Base-by-base conservation (phyloP, 202 grass and related monocot species). In the Saccharum hybrid region DNA sequence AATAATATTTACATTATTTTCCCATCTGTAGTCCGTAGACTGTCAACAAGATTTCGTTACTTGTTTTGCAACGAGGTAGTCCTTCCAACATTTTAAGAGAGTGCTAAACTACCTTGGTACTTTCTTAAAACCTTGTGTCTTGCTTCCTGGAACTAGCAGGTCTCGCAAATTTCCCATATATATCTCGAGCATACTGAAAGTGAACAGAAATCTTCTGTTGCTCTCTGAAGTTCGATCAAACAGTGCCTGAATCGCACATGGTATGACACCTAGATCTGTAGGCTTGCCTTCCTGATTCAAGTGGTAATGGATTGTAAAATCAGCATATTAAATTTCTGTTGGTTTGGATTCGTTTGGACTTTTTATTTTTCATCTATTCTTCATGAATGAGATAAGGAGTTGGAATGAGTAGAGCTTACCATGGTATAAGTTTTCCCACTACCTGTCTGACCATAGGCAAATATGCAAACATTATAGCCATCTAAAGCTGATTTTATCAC, bases 141-240 rank as follows among this genome's bases (percentile, higher is more conserved):
- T 91, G 54, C 66, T 85, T 65, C 66, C 26, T 78, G 89, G 83
- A 87, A 84, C 89, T 71, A 95, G 84, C 45, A 98, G 78, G 83
- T 98, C 96, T 92, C 87, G 87, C 76, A 98, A 73, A 76, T 87
- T 93, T 72, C 96, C 93, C 92, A 93, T 98, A 61, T 98, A 95
- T 87, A 98, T 98, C 87, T 98, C 96, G 5, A 98, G 93, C 96
- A 98, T 98, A 54, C 96, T 98, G 80, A 98, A 98, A 78, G 69
- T 94, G 89, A 98, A 94, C 80, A 90, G 69, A 81, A 95, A 90
- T 73, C 66, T 83, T 68, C 56, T 80, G 74, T 89, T 93, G 89
- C 86, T 89, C 57, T 95, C 89, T 75, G 82, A 86, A 82, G 91
- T 86, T 90, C 84, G 87, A 48, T 89, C 48, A 56, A 98, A 94